Percentiles rank a stretch among this genome's conserved stretches.
Evolutionary conservation across 176 grass and related monocot genomes (phyloP).

Genomic region (Hordeum vulgare): MorexV3_pseudomolecules_assembly NC_058520.1:116162490-116162989

Average conservation of each 20-base stretch:
- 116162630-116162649: not conserved
- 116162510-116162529: not conserved
- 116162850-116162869: not conserved
- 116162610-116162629: not conserved
- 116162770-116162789: not conserved
- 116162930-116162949: not conserved
- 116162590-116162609: not conserved
- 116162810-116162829: not conserved
- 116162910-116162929: not conserved
- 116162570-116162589: not conserved
- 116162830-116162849: not conserved
- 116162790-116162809: not conserved
- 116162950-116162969: not conserved
- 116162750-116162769: not conserved
- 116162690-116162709: not conserved
- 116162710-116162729: not conserved
- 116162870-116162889: not conserved
- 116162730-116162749: not conserved
- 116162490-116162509: not conserved
- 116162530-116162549: not conserved
- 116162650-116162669: not conserved
- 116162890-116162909: not conserved
- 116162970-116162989: not conserved
- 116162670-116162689: not conserved
- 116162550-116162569: slow-evolving; percentile 9